phyloP scores from a whole-genome alignment of 1,284 basidiomycete species.

The Bjerkandera adusta region DNA sequence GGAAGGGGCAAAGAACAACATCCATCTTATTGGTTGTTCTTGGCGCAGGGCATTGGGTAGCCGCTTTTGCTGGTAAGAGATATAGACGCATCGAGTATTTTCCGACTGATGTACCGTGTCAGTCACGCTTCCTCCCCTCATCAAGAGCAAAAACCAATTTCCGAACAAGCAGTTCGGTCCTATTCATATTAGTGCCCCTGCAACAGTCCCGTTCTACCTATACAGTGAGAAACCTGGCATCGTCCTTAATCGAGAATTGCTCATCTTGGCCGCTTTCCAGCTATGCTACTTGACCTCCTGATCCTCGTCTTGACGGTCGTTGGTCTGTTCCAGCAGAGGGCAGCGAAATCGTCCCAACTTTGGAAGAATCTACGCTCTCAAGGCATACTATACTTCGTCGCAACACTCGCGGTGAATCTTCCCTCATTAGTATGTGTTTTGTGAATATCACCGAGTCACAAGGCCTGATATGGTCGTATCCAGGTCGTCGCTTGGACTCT shows the following conservation, averaged over 20 bases:
- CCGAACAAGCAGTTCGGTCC: neutral
- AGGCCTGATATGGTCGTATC: neutral
- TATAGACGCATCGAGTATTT: neutral
- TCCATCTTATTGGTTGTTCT: neutral
- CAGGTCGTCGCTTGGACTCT: constrained; percentile 1
- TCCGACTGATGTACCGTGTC: neutral
- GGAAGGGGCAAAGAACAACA: neutral
- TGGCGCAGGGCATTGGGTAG: neutral
- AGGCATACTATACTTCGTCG: constrained; percentile 10
- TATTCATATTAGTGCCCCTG: neutral
- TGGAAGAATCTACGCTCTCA: constrained; percentile 10
- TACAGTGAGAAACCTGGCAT: constrained; percentile 6
- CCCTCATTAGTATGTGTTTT: constrained; percentile 8
- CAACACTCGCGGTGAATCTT: constrained; percentile 4
- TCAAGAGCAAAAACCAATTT: neutral
- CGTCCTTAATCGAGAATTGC: neutral
- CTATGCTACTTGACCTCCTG: constrained; percentile 9
- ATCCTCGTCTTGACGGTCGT: constrained; percentile 9
- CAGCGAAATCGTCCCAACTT: constrained; percentile 1
- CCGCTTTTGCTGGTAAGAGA: neutral
- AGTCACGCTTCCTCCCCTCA: constrained; percentile 2
- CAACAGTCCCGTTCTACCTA: constrained; percentile 6
- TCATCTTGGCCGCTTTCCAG: neutral
- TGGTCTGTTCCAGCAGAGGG: constrained; percentile 5
- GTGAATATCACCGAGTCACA: neutral